Percentiles rank a stretch among this genome's conserved stretches.
Evolutionary conservation across 345 rosid species (phyloP).

Genomic region (Passiflora organensis): DNA sequence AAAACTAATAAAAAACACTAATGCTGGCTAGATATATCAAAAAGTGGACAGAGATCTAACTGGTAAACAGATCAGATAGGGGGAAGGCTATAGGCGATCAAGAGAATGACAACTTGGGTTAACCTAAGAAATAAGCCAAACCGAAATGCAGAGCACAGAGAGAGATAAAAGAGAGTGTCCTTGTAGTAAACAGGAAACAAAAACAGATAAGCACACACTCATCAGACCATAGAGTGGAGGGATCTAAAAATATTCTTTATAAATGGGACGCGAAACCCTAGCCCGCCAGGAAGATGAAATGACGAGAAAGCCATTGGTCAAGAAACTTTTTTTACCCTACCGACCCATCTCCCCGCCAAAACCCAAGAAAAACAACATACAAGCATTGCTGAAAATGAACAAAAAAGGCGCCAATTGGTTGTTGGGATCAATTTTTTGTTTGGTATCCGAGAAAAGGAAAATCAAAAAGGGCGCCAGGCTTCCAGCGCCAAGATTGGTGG

Average conservation of each 20-base stretch:
- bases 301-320: conserved; percentile 8
- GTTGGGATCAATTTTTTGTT: neutral
- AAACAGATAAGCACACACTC: conserved; percentile 13
- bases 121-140: neutral
- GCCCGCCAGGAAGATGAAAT: neutral
- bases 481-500: no score
- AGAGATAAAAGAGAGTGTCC: neutral
- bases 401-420: conserved; percentile 12
- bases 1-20: neutral
- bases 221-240: conserved; percentile 3
- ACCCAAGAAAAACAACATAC: neutral
- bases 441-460: neutral
- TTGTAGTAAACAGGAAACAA: conserved; percentile 7
- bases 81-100: neutral
- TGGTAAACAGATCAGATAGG: neutral
- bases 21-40: neutral
- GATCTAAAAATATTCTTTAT: conserved; percentile 16
- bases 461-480: neutral
- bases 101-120: neutral
- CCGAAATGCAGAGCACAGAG: neutral
- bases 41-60: neutral
- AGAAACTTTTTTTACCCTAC: neutral
- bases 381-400: conserved; percentile 10
- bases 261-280: conserved; percentile 32
- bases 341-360: conserved; percentile 13